Percentiles rank a stretch among this genome's conserved stretches.
Conservation (phyloP, 2,329 filamentous ascomycete genomes). For the Xylariaceae sp. region DNA sequence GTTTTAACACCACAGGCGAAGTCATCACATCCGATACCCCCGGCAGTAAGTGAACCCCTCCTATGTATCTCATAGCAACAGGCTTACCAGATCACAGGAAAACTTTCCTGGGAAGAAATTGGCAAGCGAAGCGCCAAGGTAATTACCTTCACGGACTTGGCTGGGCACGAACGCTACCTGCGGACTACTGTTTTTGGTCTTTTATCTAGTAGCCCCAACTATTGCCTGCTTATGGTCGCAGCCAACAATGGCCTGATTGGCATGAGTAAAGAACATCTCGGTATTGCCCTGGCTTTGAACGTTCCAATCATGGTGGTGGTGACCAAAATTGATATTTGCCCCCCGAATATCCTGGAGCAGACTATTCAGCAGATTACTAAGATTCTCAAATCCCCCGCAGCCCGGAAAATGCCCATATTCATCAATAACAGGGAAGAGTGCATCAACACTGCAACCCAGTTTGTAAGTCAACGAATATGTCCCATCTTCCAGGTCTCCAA, state of each 20-base stretch:
- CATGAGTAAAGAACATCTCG: constrained; percentile 98
- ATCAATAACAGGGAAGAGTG: constrained; percentile 91
- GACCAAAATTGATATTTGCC: constrained; percentile 98
- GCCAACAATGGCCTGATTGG: constrained; percentile 96
- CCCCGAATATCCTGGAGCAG: constrained; percentile 90
- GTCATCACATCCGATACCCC: constrained; percentile 81
- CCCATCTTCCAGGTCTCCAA: constrained; percentile 98
- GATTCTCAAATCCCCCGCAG: constrained; percentile 91
- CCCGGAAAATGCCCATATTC: constrained; percentile 93
- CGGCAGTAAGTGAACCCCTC: constrained; percentile 62
- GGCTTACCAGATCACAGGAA: constrained; percentile 42
- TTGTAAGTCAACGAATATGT: constrained; percentile 92
- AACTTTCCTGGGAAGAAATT: constrained; percentile 95
- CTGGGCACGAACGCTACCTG: constrained; percentile 93
- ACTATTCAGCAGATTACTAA: constrained; percentile 89
- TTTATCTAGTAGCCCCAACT: constrained; percentile 92
- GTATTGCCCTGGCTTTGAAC: constrained; percentile 90
- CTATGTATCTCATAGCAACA: neutral
- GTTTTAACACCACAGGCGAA: constrained; percentile 85
- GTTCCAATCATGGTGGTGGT: constrained; percentile 97
- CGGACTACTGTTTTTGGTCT: constrained; percentile 96
- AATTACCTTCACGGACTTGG: constrained; percentile 93
- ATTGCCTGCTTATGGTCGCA: constrained; percentile 96
- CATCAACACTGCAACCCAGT: constrained; percentile 93
- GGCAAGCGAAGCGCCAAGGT: constrained; percentile 94